phyloP scores from a whole-genome alignment of 1,139 yeast species.

The Taphrina populina region DNA sequence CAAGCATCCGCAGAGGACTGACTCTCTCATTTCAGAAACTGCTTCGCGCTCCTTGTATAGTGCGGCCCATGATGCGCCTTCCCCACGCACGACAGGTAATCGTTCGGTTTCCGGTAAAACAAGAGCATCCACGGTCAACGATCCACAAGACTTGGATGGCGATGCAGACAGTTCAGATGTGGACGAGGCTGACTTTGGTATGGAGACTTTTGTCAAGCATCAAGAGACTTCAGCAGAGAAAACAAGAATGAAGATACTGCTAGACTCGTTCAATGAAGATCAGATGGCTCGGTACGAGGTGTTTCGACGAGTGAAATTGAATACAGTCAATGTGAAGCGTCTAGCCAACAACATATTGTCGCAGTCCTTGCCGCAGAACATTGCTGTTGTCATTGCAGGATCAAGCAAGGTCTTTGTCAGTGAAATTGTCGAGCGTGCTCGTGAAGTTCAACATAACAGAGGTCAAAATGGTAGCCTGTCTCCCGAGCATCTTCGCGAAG shows the following conservation, averaged over 20 bases:
- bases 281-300: conserved; percentile 89
- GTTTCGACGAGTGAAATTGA: conserved; percentile 77
- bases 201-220: conserved; percentile 11
- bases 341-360: conserved; percentile 76
- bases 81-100: conserved; percentile 4
- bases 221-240: conserved; percentile 33
- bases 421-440: conserved; percentile 64
- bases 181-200: conserved; percentile 31
- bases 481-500: conserved; percentile 85
- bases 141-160: conserved; percentile 2
- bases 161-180: conserved; percentile 27
- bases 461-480: conserved; percentile 58
- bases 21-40: conserved; percentile 2
- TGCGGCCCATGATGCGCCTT: background rate
- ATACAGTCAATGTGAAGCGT: conserved; percentile 68
- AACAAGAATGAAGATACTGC: conserved; percentile 52
- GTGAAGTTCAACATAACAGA: conserved; percentile 35
- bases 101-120: conserved; percentile 7
- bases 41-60: background rate
- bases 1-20: conserved; percentile 4
- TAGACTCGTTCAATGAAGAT: conserved; percentile 71
- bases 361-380: conserved; percentile 78
- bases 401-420: conserved; percentile 84
- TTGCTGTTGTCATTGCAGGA: conserved; percentile 81
- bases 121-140: conserved; percentile 6